Evolutionary conservation across 2,329 filamentous ascomycete species (phyloP).

Genomic region (Aspergillus ochraceoroseus): DNA sequence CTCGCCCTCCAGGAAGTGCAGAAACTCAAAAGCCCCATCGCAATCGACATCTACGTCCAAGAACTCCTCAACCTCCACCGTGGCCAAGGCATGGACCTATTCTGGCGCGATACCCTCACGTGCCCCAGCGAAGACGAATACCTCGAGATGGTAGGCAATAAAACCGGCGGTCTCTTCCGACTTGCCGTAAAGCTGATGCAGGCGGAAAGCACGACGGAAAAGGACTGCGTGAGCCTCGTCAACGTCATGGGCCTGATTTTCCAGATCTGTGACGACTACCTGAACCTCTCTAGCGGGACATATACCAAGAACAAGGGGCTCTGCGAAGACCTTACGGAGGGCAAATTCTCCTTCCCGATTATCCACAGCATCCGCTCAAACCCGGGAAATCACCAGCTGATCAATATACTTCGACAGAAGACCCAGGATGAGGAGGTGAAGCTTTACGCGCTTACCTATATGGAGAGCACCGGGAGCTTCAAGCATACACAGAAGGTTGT

Average conservation of each 20-base stretch:
- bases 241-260: conserved; percentile 50
- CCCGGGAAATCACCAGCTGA: conserved; percentile 58
- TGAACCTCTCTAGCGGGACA: conserved; percentile 67
- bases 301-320: conserved; percentile 89
- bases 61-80: conserved; percentile 47
- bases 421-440: conserved; percentile 83
- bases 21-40: conserved; percentile 38
- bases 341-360: conserved; percentile 93
- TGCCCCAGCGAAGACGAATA: conserved; percentile 48
- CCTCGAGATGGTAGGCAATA: conserved; percentile 48
- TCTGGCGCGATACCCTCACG: conserved; percentile 46
- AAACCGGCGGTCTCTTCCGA: conserved; percentile 48
- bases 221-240: conserved; percentile 59
- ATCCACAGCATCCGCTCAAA: conserved; percentile 82
- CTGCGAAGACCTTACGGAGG: conserved; percentile 92
- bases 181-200: conserved; percentile 47
- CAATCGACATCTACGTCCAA: conserved; percentile 44
- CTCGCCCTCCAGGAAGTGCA: conserved; percentile 42
- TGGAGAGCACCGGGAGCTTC: conserved; percentile 87
- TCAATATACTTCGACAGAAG: conserved; percentile 91
- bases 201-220: conserved; percentile 37
- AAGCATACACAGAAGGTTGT: conserved; percentile 72
- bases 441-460: conserved; percentile 81
- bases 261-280: conserved; percentile 66
- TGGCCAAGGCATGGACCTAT: conserved; percentile 48